These are phyloP conservation scores for Trichoderma asperellum DNA, from an alignment of 2,329 filamentous ascomycete species.

Conservation along the genomic window DNA sequence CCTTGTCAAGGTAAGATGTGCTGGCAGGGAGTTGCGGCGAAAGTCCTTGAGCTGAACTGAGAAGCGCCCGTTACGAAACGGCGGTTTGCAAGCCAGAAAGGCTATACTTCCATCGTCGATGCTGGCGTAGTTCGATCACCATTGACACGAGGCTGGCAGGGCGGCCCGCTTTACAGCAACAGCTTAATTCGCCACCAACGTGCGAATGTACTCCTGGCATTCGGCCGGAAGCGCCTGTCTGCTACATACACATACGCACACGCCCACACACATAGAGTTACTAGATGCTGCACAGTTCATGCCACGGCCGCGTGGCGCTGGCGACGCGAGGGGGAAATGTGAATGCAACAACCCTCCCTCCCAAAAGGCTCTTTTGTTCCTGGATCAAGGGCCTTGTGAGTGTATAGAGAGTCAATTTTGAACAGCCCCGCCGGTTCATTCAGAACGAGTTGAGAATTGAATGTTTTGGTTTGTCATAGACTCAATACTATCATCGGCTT, in stretches of 20 bases:
- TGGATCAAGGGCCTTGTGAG: not conserved
- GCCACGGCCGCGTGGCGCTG: not conserved
- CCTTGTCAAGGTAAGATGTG: constrained; percentile 2
- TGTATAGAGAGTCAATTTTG: not conserved
- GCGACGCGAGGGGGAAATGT: not conserved
- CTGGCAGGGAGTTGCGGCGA: not conserved
- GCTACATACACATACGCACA: not conserved
- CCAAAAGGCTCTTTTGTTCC: not conserved
- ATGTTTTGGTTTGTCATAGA: not conserved
- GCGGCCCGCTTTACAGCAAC: not conserved
- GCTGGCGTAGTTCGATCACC: not conserved
- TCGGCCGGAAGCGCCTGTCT: not conserved
- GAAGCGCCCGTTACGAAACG: not conserved
- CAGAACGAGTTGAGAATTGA: not conserved
- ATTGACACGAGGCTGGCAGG: not conserved
- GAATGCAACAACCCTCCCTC: not conserved
- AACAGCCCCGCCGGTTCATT: not conserved
- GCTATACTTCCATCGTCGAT: not conserved
- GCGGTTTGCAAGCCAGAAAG: not conserved
- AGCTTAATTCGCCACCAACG: constrained; percentile 8
- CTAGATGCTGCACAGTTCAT: not conserved
- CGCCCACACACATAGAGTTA: not conserved
- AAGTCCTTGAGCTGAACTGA: not conserved
- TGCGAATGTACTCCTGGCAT: not conserved
- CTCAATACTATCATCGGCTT: constrained; percentile 12